Evolutionary conservation across 2,329 filamentous ascomycete genomes (phyloP), one percentile per base, ranked within the genome.

Genomic region (Hypomyces perniciosus): DNA sequence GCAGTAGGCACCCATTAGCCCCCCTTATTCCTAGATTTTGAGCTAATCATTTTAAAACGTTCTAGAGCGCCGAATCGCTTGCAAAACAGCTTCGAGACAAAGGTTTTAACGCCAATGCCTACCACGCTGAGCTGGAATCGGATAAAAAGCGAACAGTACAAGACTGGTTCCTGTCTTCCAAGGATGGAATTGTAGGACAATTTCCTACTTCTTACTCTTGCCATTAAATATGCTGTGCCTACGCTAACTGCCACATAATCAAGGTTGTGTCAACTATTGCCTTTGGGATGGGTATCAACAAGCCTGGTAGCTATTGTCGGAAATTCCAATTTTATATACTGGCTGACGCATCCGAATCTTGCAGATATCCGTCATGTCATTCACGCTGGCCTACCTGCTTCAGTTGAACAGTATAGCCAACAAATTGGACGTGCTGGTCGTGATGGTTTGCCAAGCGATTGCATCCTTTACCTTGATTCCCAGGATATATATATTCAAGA

Each of bases 201-300:
- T 6, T n/a, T 20, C 6, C 20, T 38, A 12, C 3, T 20, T 4
- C 12, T 35, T n/a, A 35, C 8, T n/a, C 8, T 8, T 35, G 33
- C 33, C 12, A n/a, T 35, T 38, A 20, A 6, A 38, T n/a, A 13
- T 38, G 7, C 35, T n/a, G 20, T 4, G 10, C 35, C 7, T 12
- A 10, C 2, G 10, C 35, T 38, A n/a, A 38, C 9, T 6, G 20
- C 6, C 20, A n/a, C 35, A 38, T 8, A 12, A 38, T n/a, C 35
- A 38, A 38, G 35, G 10, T 38, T 4, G 35, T 59, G n/a, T 77
- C 78, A 4, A 81, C 78, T 0, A 81, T 81, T 39, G 79, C 79
- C 1, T 81, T 81, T 46, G 79, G 78, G 1, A 81, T 81, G 78
- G 79, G 79, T 0, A 80, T 81, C n/a, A 78, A 81, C 59, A 81